Conservation (phyloP, 2,329 filamentous ascomycete genomes). For the Hortaea werneckii region DNA sequence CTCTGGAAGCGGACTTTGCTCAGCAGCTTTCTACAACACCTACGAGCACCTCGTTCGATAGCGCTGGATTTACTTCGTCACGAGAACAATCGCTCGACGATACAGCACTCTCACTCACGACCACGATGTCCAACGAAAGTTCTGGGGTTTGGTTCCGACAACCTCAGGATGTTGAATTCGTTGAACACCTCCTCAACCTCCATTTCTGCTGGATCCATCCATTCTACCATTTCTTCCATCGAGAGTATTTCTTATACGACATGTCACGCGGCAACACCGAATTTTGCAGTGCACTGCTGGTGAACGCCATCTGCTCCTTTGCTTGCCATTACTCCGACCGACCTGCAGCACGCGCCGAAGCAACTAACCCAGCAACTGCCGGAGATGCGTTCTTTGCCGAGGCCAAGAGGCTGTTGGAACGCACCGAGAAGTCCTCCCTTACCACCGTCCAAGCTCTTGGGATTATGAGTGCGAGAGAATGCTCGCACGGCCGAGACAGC, state of each 20-base stretch:
- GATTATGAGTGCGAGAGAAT: conserved; percentile 66
- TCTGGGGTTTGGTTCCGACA: conserved; percentile 18
- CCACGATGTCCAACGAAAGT: conserved; percentile 5
- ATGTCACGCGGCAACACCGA: conserved; percentile 50
- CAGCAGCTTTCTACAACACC: conserved; percentile 16
- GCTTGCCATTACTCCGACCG: conserved; percentile 45
- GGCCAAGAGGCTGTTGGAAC: conserved; percentile 49
- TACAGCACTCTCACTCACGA: neutral
- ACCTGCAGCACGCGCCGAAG: conserved; percentile 52
- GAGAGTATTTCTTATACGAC: conserved; percentile 59
- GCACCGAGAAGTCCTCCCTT: conserved; percentile 49
- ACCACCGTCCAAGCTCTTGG: conserved; percentile 67
- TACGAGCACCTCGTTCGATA: conserved; percentile 5
- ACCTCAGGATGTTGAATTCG: conserved; percentile 25
- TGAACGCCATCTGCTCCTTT: conserved; percentile 26
- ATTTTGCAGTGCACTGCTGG: conserved; percentile 50
- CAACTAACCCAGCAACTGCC: conserved; percentile 52
- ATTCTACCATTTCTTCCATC: conserved; percentile 62
- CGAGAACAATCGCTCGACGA: conserved; percentile 11
- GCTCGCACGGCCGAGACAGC: conserved; percentile 57
- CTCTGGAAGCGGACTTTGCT: conserved; percentile 24
- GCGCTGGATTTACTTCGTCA: conserved; percentile 5
- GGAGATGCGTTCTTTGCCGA: conserved; percentile 69
- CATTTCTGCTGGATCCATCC: conserved; percentile 55
- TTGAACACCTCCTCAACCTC: conserved; percentile 26